Base-by-base conservation (phyloP, 148 eudicot species). In the Polygonum maritimum region DNA sequence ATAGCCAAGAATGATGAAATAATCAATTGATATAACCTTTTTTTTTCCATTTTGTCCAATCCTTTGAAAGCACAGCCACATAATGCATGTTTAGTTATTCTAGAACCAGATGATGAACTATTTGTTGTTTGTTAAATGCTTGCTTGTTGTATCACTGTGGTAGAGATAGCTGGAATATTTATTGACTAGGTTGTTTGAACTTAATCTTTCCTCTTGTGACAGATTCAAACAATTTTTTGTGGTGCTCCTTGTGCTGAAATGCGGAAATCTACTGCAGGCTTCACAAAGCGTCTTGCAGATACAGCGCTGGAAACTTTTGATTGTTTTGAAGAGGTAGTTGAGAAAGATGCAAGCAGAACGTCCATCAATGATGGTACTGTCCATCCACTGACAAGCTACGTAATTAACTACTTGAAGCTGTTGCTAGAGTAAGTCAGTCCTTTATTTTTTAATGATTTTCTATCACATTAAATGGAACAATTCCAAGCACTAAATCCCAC, bases 301-400 rank as follows among this genome's bases (percentile, higher is more conserved):
- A 92, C 96, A 48, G 99, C 96, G 58, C 88, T 87, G 82, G 97
- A 95, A 73, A 95, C 99, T 47, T 92, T 92, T 85, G 89, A 88
- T 86, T 97, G 91, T 86, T 95, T 95, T 84, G 97, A 92, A 87
- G 99, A 95, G 85, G 99, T 93, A 69, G 97, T 92, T 82, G 96
- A 92, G 81, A 95, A 92, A 79, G 97, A 95, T 85, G 97, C 99
- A 36, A 92, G 97, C 75, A 92, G 87, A 86, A 95, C 96, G 77
- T 88, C 97, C 58, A 93, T 90, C 21, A 74, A 88, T 80, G 99
- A 92, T 86, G 99, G 97, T 77, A 95, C 97, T 74, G 97, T 95
- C 74, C 99, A 95, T 88, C 99, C 99, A 16, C 80, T 95, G 81
- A 95, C 99, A 67, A 95, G 99, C 91, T 92, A 95, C 75, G 99